A percentile compares a stretch with the other conserved stretches of the same genome.
Conservation (phyloP, 2,329 filamentous ascomycete species). For the Decorospora gaudefroyi region DNA sequence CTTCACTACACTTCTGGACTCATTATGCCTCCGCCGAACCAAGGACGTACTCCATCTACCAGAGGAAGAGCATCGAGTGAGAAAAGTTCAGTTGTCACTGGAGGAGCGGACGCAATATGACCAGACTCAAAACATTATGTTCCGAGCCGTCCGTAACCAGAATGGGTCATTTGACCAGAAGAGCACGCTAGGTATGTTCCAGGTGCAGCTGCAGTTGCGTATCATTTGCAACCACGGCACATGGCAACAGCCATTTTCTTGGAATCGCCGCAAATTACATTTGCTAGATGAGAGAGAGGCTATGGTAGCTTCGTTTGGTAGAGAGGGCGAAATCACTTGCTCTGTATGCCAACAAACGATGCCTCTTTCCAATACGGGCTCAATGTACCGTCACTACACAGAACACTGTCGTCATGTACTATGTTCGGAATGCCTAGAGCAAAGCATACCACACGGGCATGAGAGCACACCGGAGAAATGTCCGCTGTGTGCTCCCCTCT, state of each 20-base stretch:
- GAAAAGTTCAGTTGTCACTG: constrained; percentile 12
- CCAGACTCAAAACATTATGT: constrained; percentile 44
- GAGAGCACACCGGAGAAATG: constrained; percentile 17
- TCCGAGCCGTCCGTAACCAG: constrained; percentile 48
- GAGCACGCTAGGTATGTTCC: constrained; percentile 53
- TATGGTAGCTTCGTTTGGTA: constrained; percentile 31
- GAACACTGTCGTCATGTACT: constrained; percentile 41
- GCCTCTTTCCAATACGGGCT: constrained; percentile 24
- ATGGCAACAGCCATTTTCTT: constrained; percentile 53
- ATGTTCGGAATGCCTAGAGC: constrained; percentile 43
- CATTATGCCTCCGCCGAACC: constrained; percentile 51
- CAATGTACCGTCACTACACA: constrained; percentile 28
- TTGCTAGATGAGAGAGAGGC: constrained; percentile 47
- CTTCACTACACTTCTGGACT: constrained; percentile 41
- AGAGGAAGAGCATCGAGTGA: constrained; percentile 26
- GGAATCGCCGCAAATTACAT: constrained; percentile 45
- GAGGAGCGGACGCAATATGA: constrained; percentile 21
- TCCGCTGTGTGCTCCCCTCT: constrained; percentile 30
- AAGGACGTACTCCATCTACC: constrained; percentile 51
- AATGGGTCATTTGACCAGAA: constrained; percentile 43
- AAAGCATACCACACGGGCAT: constrained; percentile 20
- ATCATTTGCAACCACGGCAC: constrained; percentile 59
- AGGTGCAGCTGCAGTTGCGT: constrained; percentile 53
- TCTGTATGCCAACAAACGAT: constrained; percentile 39
- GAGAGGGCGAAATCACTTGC: constrained; percentile 38